A percentile compares a stretch with the other conserved stretches of the same genome.
These are phyloP conservation scores for Ogataea henricii DNA, from an alignment of 805 yeast species.

Conservation along the genomic window DNA sequence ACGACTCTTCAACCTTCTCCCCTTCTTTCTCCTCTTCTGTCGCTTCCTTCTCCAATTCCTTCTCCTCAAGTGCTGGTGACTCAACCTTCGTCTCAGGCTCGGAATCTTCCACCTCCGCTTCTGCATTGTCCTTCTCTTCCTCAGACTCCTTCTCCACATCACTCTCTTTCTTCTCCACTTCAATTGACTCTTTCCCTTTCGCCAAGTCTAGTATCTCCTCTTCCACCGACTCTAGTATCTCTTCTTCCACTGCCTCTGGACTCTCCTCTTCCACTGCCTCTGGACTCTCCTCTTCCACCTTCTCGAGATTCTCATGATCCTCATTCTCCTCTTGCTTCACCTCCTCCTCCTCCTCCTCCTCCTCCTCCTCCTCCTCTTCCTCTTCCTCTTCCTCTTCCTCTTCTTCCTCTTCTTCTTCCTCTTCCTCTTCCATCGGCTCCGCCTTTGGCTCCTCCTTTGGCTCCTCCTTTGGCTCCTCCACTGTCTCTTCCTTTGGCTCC, in stretches of 20 bases:
- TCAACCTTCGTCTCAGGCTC: conserved; percentile 2
- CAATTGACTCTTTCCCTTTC: background rate
- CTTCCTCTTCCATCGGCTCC: conserved; percentile 7
- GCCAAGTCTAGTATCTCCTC: background rate
- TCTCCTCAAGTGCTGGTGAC: background rate
- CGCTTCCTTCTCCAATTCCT: background rate
- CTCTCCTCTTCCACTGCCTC: conserved; percentile 7
- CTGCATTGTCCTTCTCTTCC: background rate
- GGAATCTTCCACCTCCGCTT: conserved; percentile 10
- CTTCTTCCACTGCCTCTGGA: conserved; percentile 6
- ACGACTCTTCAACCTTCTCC: background rate
- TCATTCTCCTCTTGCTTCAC: conserved; percentile 10
- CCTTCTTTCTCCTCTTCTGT: background rate
- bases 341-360: conserved; percentile 4
- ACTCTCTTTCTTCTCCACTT: no score
- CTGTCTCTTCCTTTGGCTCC: conserved; percentile 7
- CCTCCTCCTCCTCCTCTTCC: conserved; percentile 10
- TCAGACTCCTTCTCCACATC: conserved; percentile 1
- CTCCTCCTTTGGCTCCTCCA: conserved; percentile 1
- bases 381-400: conserved; percentile 6
- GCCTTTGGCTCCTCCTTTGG: conserved; percentile 7
- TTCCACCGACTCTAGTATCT: background rate
- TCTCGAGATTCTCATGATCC: conserved; percentile 7
- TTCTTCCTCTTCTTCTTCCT: conserved; percentile 6
- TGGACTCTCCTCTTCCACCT: conserved; percentile 11